Base-by-base conservation (phyloP, 305 asterid species). In the Fraxinus paxiana region DNA sequence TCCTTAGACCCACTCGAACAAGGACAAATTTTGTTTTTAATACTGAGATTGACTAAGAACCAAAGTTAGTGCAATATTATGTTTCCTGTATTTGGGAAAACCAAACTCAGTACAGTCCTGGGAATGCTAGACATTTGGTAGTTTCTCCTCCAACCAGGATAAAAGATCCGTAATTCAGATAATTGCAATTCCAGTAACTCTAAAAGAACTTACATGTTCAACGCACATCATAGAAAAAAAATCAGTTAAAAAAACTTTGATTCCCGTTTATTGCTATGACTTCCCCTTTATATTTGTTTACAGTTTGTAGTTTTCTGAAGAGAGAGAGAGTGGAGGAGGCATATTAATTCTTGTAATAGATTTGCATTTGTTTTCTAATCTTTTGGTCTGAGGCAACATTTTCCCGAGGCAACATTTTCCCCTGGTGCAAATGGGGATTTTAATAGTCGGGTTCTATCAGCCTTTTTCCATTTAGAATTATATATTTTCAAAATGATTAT, bases 401-500 rank as follows among this genome's bases (percentile, higher is more conserved):
- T 35, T 69, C 77, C 18, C 75, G 72, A 69, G 38, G 65, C 34
- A 38, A 30, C 76, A 12, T 37, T 13, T 35, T 69, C 77, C 18
- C 75, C 18, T 73, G 13, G 28, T 7, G 13, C n/a, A 2, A 7
- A 35, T 6, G 75, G 20, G 26, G 2, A 69, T 33, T 48, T 46
- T 24, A 71, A 51, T n/a, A 5, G 24, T 48, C 34, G 22, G 12
- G 51, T 67, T 38, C 54, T 67, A 18, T 63, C 26, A 35, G 22
- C 22, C 61, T n/a, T 5, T 51, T 51, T 51, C 61, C 61, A 48
- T 48, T n/a, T 48, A 48, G 22, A 48, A 48, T 48, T 48, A n/a
- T 48, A 48, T 48, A n/a, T 84, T 73, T 48, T 35, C 67, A 38
- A 67, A 46, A 12, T 18, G 77, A 48, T 63, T 51, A 37, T 79